Conservation (phyloP, 495 filamentous ascomycete genomes). For the Aspergillus funiculosus region DNA sequence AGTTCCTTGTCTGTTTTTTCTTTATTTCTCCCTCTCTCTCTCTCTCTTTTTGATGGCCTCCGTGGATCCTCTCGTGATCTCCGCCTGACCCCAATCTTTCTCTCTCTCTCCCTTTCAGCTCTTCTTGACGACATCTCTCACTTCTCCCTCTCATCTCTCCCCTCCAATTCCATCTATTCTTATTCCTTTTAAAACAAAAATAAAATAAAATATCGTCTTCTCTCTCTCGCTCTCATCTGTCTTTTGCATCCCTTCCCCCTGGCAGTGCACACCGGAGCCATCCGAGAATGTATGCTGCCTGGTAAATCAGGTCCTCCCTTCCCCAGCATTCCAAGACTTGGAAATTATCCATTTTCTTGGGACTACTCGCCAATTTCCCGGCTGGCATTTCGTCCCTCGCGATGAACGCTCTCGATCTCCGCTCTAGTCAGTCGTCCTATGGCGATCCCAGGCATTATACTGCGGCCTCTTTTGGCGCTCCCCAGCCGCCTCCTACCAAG, state of each 20-base stretch:
- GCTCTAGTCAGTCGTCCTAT: slow-evolving; percentile 44
- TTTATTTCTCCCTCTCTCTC: background rate
- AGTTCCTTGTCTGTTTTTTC: too few relatives aligned
- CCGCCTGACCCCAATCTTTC: background rate
- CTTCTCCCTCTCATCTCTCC: background rate
- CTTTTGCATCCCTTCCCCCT: background rate
- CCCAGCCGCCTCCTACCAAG: slow-evolving; percentile 34
- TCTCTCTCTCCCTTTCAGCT: slow-evolving; percentile 2
- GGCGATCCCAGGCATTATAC: slow-evolving; percentile 44
- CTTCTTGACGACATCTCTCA: background rate
- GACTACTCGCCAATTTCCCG: background rate
- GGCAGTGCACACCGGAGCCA: slow-evolving; percentile 8
- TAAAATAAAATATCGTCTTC: too few relatives aligned
- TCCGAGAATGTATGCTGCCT: slow-evolving; percentile 19
- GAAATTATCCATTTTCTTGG: background rate
- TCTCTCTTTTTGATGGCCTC: background rate
- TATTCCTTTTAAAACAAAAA: background rate
- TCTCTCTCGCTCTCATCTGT: background rate
- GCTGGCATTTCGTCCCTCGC: slow-evolving; percentile 11
- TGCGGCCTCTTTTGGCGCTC: slow-evolving; percentile 33
- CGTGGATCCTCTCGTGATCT: slow-evolving; percentile 9
- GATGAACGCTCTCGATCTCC: slow-evolving; percentile 42
- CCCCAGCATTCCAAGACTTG: slow-evolving; percentile 2
- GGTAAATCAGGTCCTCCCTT: slow-evolving; percentile 14
- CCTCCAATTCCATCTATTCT: background rate